Evolutionary conservation across 2,329 filamentous ascomycete genomes (phyloP).

Genomic region (Claviceps sorghi): DNA sequence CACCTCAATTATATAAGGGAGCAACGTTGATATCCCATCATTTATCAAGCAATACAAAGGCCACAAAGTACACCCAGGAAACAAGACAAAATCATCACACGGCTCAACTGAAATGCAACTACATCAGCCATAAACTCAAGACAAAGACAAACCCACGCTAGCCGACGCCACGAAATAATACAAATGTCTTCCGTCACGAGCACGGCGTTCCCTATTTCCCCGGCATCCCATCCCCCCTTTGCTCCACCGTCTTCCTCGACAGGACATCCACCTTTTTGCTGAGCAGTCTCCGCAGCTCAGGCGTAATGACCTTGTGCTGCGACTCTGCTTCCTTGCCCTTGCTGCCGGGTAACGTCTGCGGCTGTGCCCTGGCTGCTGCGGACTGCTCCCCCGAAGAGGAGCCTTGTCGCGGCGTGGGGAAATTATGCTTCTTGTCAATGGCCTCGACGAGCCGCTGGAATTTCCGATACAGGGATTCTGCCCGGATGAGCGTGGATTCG

Average conservation of each 20-base stretch:
- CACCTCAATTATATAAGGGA: no score
- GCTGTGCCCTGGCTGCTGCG: background rate
- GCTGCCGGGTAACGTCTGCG: background rate
- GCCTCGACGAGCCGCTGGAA: conserved; percentile 83
- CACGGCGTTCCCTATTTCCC: conserved; percentile 13
- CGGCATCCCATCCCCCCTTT: conserved; percentile 23
- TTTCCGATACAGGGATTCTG: conserved; percentile 73
- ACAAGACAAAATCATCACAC: no score
- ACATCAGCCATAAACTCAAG: no score
- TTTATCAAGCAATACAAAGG: no score
- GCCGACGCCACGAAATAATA: background rate
- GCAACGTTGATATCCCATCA: no score
- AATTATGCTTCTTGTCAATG: conserved; percentile 81
- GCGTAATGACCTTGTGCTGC: conserved; percentile 36
- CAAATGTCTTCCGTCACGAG: background rate
- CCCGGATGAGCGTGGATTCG: conserved; percentile 68
- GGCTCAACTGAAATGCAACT: no score
- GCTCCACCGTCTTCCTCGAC: conserved; percentile 21
- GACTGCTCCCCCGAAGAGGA: conserved; percentile 7
- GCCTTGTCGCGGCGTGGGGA: conserved; percentile 40
- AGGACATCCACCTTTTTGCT: conserved; percentile 33
- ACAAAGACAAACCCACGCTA: background rate
- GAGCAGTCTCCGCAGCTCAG: conserved; percentile 39
- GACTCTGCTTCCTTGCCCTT: conserved; percentile 22
- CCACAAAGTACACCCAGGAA: no score